Conservation (phyloP, 768 basidiomycete species). For the Naematelia aurantialba region DNA sequence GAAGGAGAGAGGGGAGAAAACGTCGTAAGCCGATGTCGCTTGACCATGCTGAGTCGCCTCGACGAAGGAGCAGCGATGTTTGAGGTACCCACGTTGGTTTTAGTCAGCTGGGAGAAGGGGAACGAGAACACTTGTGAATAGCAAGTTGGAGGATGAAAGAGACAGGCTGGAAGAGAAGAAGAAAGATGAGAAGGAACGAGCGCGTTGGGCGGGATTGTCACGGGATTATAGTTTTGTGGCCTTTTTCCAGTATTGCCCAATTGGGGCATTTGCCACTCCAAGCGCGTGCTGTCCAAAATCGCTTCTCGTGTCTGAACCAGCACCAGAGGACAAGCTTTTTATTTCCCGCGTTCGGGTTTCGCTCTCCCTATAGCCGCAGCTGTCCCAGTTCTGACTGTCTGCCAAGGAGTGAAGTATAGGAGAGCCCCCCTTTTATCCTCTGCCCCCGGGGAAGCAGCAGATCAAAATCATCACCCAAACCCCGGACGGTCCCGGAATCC, state of each 20-base stretch:
- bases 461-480: too few relatives aligned
- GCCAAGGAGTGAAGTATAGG: too few relatives aligned
- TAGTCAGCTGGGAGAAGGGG: slow-evolving; percentile 1
- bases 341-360: not conserved
- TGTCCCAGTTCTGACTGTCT: too few relatives aligned
- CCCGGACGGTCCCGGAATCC: too few relatives aligned
- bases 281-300: too few relatives aligned
- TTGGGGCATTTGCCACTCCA: not conserved
- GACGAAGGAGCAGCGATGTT: slow-evolving; percentile 3
- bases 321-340: not conserved
- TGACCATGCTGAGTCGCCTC: slow-evolving; percentile 5
- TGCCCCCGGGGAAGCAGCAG: too few relatives aligned
- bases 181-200: slow-evolving; percentile 6
- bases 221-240: not conserved
- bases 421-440: too few relatives aligned
- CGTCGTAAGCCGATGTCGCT: slow-evolving; percentile 27
- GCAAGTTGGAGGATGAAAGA: slow-evolving; percentile 2
- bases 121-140: not conserved
- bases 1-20: slow-evolving; percentile 7
- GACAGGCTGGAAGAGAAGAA: not conserved
- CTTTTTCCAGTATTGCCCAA: not conserved
- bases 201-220: not conserved
- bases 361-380: too few relatives aligned
- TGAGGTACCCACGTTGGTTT: slow-evolving; percentile 19
- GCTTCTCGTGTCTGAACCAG: too few relatives aligned